Evolutionary conservation across 2,329 filamentous ascomycete species (phyloP), one percentile per base, ranked within the genome.

Genomic region (Biscogniauxia marginata): DNA sequence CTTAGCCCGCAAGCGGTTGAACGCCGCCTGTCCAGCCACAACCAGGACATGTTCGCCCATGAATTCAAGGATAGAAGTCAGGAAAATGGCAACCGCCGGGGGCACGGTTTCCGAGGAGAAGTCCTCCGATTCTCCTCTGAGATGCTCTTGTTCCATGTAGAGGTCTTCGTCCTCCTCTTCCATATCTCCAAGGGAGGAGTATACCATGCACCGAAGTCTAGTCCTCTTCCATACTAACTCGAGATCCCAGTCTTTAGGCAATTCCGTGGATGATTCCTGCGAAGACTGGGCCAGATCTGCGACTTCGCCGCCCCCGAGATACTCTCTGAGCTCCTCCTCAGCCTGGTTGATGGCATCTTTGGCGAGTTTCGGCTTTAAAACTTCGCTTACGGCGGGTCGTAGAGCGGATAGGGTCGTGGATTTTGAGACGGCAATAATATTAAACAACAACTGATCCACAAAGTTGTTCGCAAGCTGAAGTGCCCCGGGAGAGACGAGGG

Each of bases 91-190:
- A 13, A 96, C 91, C 0, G 93, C 89, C 24, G 95, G 93, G 0
- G 92, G 96, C 19, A 98, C 89, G 49, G 86, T 81, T 55, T 87
- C 88, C 50, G 85, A 84, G 34, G 83, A 74, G 34, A 82, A 77
- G 57, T 87, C 84, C 44, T 82, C 77, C 21, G 75, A 76, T 52
- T 80, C 79, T 49, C 80, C 77, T 39, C 85, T 83, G 9, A 93
- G 79, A 44, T 90, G 84, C 55, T 95, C 91, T 66, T 91, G 86
- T 62, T 92, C 86, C 70, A 96, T 89, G 68, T 91, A 91, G 50
- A 87, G 85, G 69, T 97, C 93, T 72, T 98, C 95, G 63, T 99
- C 95, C 64, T 98, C 93, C 75, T 99, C 95, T 73, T 99, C 96
- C 82, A 99, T 87, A 69, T 99, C 93, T 46, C 95, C 95, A 6